Base-by-base conservation (phyloP, 2,329 filamentous ascomycete genomes). In the Aspergillus niger region DNA sequence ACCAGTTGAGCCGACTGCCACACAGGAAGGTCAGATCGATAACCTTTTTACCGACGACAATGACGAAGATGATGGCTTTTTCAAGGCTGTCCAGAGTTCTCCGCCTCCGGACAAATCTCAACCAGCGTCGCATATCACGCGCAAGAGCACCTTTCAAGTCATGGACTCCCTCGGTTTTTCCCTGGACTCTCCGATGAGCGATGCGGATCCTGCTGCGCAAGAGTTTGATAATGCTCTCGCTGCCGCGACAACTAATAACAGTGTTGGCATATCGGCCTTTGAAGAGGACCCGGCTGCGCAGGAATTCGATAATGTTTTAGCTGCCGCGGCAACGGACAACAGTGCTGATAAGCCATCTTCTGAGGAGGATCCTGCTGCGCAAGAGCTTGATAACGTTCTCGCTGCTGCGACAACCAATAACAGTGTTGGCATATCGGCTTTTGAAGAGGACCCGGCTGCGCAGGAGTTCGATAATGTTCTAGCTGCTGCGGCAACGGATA, bases 81-180 rank as follows among this genome's bases (percentile, higher is more conserved):
- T 80, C 60, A 73, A 62, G 47, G 70, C 71, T 3, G 57, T 66
- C 7, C 65, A 63, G 39, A 65, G 67, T 24, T 22, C 63, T 5
- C 55, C 64, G 6, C 17, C 55, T 10, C 59, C 63, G 20, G 49
- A 66, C 20, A 64, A 67, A 8, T 58, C 64, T 3, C 36, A 59
- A 8, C 41, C 48, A 15, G 48, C 57, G 4, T 43, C 62, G 20
- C 67, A 71, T 49, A 59, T 91, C n/a, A 82, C 87, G 65, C 83
- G 89, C 58, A 91, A 91, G 72, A 89, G 87, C 20, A 92, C 89
- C 0, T 82, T 83, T 69, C 86, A 91, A 73, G 88, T 89, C 1
- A 77, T 91, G 59, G 78, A 82, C 26, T 80, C 81, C 1, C 68
- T 86, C 62, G 74, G 81, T 24, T 73, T 73, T 53, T 57, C 67